These are phyloP conservation scores for Acacia concinna DNA, from an alignment of 331 rosid species.

Conservation along the genomic window DNA sequence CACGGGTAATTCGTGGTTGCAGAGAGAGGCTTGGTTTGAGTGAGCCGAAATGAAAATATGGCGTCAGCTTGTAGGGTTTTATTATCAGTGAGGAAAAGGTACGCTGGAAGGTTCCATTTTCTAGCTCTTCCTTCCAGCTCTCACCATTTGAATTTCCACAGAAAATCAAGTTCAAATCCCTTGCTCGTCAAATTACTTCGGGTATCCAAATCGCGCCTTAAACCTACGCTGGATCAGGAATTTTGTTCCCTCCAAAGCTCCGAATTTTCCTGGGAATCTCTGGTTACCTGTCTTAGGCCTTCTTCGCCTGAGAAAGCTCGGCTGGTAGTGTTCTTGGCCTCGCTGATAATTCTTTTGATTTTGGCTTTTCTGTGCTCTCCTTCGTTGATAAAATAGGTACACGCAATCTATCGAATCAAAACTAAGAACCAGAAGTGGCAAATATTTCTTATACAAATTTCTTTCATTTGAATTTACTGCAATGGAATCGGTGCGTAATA, in stretches of 20 bases:
- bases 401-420: not conserved
- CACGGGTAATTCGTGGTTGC: not conserved
- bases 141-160: conserved; percentile 26
- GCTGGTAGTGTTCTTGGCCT: conserved; percentile 41
- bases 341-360: not conserved
- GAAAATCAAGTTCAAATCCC: conserved; percentile 33
- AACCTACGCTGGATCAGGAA: conserved; percentile 47
- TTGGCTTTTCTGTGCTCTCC: not conserved
- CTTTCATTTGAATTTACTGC: not conserved
- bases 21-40: not conserved
- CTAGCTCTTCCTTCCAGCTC: not conserved
- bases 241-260: conserved; percentile 36
- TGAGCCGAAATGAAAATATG: conserved; percentile 31
- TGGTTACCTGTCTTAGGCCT: conserved; percentile 44
- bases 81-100: conserved; percentile 25
- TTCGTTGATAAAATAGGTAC: not conserved
- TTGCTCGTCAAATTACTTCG: conserved; percentile 46
- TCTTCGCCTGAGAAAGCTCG: conserved; percentile 52
- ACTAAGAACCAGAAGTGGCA: not conserved
- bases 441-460: not conserved
- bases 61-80: conserved; percentile 42
- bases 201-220: conserved; percentile 48
- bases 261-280: conserved; percentile 42
- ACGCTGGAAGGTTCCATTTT: not conserved
- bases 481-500: not conserved